Percentiles rank a stretch among this genome's conserved stretches.
Conservation (phyloP, 257 asterid species). For the Sherardia arvensis region DNA sequence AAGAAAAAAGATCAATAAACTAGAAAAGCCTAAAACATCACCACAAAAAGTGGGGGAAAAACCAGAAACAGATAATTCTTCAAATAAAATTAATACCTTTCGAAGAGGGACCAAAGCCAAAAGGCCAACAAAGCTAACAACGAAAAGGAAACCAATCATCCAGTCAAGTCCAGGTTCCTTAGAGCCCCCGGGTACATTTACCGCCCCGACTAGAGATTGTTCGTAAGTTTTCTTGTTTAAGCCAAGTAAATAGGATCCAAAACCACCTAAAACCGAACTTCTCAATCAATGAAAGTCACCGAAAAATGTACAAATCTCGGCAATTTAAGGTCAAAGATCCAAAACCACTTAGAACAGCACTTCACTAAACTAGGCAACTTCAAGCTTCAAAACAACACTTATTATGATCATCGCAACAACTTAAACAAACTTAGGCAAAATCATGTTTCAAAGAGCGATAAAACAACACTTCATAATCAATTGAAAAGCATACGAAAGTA, state of each 20-base stretch:
- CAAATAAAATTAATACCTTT: constrained; percentile 23
- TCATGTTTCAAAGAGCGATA: neutral
- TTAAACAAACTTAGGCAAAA: neutral
- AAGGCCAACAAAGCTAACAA: constrained; percentile 50
- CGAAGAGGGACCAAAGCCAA: constrained; percentile 55
- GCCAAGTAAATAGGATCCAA: constrained; percentile 48
- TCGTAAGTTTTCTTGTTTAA: constrained; percentile 36
- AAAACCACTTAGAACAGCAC: neutral
- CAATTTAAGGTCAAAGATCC: neutral
- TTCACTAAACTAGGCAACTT: neutral
- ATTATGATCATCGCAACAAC: neutral
- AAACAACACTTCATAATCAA: neutral
- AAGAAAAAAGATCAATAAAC: neutral
- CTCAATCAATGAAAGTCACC: neutral
- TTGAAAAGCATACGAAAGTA: neutral
- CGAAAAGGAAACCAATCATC: constrained; percentile 51
- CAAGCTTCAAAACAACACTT: neutral
- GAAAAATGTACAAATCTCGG: neutral
- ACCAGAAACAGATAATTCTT: neutral
- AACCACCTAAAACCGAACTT: constrained; percentile 31
- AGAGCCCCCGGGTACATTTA: constrained; percentile 22
- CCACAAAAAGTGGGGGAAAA: neutral
- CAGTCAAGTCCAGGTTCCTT: constrained; percentile 43
- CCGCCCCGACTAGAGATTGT: constrained; percentile 30
- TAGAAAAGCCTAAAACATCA: neutral